These are phyloP conservation scores for Fusarium hostae DNA, from an alignment of 2,329 filamentous ascomycete species.

Conservation along the genomic window DNA sequence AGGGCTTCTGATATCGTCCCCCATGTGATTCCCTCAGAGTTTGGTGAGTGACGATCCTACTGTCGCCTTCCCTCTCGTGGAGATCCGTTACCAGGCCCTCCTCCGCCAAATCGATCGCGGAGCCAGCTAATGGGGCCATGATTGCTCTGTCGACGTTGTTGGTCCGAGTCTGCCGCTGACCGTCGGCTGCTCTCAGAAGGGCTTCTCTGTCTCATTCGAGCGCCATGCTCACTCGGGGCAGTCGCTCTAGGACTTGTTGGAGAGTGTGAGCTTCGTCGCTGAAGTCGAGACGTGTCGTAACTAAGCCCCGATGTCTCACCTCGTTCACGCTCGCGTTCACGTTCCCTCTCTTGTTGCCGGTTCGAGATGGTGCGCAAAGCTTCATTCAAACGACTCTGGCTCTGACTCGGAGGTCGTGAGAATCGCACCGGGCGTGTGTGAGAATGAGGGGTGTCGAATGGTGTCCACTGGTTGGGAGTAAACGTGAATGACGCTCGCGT, in stretches of 20 bases:
- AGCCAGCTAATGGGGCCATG: constrained; percentile 57
- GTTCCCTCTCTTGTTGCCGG: constrained; percentile 42
- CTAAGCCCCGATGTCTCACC: constrained; percentile 43
- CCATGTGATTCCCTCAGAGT: constrained; percentile 3
- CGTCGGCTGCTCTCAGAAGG: constrained; percentile 52
- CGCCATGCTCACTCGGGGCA: constrained; percentile 45
- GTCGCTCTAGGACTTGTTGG: constrained; percentile 51
- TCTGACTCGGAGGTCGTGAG: constrained; percentile 44
- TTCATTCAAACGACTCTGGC: constrained; percentile 47
- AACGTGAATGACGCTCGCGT: background rate
- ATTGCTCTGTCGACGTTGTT: constrained; percentile 46
- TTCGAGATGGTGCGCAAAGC: constrained; percentile 47
- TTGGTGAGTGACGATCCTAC: constrained; percentile 37
- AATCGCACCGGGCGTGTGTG: constrained; percentile 30
- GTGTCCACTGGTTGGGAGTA: background rate
- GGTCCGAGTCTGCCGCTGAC: constrained; percentile 44
- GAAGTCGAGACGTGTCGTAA: constrained; percentile 50
- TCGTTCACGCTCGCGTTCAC: constrained; percentile 38
- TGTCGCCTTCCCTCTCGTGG: constrained; percentile 46
- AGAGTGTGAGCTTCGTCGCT: constrained; percentile 54
- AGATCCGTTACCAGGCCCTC: constrained; percentile 44
- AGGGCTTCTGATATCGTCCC: constrained; percentile 2
- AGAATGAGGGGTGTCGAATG: constrained; percentile 1
- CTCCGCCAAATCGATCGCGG: constrained; percentile 54
- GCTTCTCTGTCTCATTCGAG: constrained; percentile 53